Evolutionary conservation across 805 yeast species (phyloP).

Genomic region (Vanderwaltozyma tropicalis): DNA sequence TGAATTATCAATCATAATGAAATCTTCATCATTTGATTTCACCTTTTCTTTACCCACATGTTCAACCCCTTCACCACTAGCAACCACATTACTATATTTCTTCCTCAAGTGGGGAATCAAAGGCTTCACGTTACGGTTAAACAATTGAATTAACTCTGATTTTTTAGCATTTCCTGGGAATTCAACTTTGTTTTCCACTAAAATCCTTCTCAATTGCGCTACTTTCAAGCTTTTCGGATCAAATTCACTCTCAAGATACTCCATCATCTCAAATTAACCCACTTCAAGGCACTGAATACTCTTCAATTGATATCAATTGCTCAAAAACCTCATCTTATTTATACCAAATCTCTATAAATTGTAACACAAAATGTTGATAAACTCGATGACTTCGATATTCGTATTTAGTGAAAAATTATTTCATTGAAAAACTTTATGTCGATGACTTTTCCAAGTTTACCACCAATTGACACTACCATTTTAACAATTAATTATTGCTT

Average conservation of each 20-base stretch:
- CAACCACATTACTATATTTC: slow-evolving; percentile 19
- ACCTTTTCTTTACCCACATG: background rate
- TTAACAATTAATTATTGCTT: too few relatives aligned
- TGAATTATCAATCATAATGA: background rate
- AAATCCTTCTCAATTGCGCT: slow-evolving; percentile 55
- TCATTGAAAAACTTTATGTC: too few relatives aligned
- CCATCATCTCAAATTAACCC: slow-evolving; percentile 2
- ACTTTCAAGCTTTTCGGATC: slow-evolving; percentile 57
- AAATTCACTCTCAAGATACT: slow-evolving; percentile 35
- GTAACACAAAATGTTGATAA: background rate
- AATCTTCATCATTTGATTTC: background rate
- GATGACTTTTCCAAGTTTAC: too few relatives aligned
- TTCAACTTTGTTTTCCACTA: slow-evolving; percentile 46
- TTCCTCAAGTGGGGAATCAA: slow-evolving; percentile 34
- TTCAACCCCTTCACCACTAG: slow-evolving; percentile 32
- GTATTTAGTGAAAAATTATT: too few relatives aligned
- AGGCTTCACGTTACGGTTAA: slow-evolving; percentile 42
- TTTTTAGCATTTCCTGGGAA: slow-evolving; percentile 60
- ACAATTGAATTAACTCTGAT: slow-evolving; percentile 46
- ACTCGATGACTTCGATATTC: too few relatives aligned
- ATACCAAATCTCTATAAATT: too few relatives aligned
- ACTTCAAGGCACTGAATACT: background rate
- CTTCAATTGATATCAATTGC: too few relatives aligned
- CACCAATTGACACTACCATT: too few relatives aligned
- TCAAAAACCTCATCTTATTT: too few relatives aligned